Evolutionary conservation across 2,329 filamentous ascomycete species (phyloP).

Genomic region (Arthrobotrys pseudoclavata): DNA sequence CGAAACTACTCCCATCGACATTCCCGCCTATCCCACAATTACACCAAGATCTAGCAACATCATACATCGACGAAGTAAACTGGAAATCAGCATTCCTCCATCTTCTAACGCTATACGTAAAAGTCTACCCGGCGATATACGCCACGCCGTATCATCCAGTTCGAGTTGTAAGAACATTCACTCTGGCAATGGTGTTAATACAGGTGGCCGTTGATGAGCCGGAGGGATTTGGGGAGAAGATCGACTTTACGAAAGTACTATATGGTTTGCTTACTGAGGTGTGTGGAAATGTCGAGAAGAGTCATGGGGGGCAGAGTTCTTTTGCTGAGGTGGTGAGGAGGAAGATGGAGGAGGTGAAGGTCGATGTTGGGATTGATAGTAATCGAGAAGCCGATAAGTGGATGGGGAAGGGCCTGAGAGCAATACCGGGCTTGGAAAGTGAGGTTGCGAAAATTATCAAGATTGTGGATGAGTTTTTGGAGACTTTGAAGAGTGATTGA

Average conservation of each 20-base stretch:
- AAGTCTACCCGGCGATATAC: conserved; percentile 71
- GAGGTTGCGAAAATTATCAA: conserved; percentile 57
- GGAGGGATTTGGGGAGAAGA: conserved; percentile 64
- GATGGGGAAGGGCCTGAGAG: conserved; percentile 56
- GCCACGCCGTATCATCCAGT: conserved; percentile 70
- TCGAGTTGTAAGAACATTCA: conserved; percentile 68
- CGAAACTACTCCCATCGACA: conserved; percentile 68
- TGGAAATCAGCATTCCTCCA: conserved; percentile 70
- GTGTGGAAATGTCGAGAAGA: conserved; percentile 66
- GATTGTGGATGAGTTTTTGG: conserved; percentile 49
- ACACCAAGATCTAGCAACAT: conserved; percentile 71
- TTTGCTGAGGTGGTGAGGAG: conserved; percentile 67
- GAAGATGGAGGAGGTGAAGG: conserved; percentile 66
- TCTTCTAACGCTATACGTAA: conserved; percentile 70
- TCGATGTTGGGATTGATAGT: conserved; percentile 63
- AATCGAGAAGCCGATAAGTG: conserved; percentile 55
- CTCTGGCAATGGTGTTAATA: conserved; percentile 61
- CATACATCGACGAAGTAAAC: conserved; percentile 67
- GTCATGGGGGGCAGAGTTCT: conserved; percentile 67
- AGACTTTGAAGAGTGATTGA: conserved; percentile 1
- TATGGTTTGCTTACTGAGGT: conserved; percentile 68
- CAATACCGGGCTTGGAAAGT: conserved; percentile 54
- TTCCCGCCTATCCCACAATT: conserved; percentile 72
- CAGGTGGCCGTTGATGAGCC: conserved; percentile 59
- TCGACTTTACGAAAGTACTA: conserved; percentile 67